These are phyloP conservation scores for Trametes polyzona DNA, from an alignment of 1,284 basidiomycete genomes.

Conservation along the genomic window DNA sequence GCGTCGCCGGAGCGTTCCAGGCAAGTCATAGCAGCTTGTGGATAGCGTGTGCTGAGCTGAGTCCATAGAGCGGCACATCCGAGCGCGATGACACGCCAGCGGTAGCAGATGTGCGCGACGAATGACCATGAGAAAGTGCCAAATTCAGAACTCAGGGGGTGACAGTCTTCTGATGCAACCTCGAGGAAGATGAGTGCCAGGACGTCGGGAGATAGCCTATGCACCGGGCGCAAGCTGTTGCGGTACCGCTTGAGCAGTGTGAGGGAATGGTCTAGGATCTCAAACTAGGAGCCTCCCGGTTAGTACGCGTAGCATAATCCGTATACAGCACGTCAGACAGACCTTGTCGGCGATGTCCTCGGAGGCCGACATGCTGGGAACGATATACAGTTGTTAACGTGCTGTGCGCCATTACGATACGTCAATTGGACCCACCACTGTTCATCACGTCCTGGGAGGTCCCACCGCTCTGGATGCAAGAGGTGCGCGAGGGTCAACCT, in stretches of 20 bases:
- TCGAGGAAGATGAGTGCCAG: constrained; percentile 34
- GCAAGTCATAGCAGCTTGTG: constrained; percentile 31
- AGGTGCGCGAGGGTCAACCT: constrained; percentile 29
- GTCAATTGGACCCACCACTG: constrained; percentile 29
- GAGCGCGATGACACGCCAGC: constrained; percentile 33
- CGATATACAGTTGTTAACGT: constrained; percentile 5
- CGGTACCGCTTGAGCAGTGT: constrained; percentile 36
- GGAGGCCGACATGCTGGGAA: constrained; percentile 16
- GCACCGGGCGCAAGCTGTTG: constrained; percentile 34
- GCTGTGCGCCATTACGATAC: neutral
- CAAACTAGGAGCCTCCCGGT: constrained; percentile 22
- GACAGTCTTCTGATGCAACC: constrained; percentile 25
- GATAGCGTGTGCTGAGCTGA: constrained; percentile 34
- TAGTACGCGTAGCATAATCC: neutral
- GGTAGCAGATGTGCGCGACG: constrained; percentile 34
- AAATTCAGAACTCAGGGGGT: constrained; percentile 26
- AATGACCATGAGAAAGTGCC: constrained; percentile 33
- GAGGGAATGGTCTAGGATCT: constrained; percentile 31
- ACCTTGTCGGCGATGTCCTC: constrained; percentile 24
- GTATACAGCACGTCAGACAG: neutral
- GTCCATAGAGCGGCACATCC: constrained; percentile 34
- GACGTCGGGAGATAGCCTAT: constrained; percentile 34
- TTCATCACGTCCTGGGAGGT: constrained; percentile 33
- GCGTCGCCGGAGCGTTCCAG: constrained; percentile 35
- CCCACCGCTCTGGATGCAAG: constrained; percentile 33